Evolutionary conservation across 352 stramenopile species (phyloP).

Genomic region (Globisporangium irregulare): DNA sequence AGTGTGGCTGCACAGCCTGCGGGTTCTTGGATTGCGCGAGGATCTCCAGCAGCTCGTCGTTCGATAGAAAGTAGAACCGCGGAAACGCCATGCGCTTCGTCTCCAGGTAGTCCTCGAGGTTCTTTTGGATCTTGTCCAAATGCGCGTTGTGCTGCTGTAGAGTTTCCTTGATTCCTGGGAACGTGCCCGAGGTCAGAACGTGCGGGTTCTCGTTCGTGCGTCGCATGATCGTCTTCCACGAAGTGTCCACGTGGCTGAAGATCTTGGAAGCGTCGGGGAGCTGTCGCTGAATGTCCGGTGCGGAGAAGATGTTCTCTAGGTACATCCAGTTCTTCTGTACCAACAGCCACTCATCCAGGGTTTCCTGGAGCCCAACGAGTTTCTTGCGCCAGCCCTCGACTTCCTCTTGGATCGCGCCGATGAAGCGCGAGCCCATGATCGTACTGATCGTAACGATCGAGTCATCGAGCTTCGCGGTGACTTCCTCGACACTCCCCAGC

Average conservation of each 20-base stretch:
- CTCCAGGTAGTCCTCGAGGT: conserved; percentile 91
- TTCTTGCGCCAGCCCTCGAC: conserved; percentile 88
- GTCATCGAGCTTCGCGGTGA: conserved; percentile 90
- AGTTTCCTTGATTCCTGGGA: conserved; percentile 80
- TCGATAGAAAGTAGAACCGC: conserved; percentile 95
- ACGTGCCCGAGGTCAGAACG: conserved; percentile 77
- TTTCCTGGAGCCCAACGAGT: conserved; percentile 81
- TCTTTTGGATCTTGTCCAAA: conserved; percentile 91
- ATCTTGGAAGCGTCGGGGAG: conserved; percentile 88
- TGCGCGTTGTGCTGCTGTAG: conserved; percentile 83
- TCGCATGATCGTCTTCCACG: conserved; percentile 91
- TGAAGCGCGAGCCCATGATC: conserved; percentile 90
- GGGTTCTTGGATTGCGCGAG: conserved; percentile 94
- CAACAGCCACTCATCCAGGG: conserved; percentile 85
- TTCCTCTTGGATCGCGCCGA: conserved; percentile 87
- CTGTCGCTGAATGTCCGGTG: conserved; percentile 90
- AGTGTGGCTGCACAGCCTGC: conserved; percentile 91
- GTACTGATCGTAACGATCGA: conserved; percentile 93
- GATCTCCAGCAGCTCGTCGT: conserved; percentile 95
- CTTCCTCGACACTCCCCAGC: conserved; percentile 89
- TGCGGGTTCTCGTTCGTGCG: conserved; percentile 84
- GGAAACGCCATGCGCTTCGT: conserved; percentile 92
- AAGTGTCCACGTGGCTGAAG: conserved; percentile 89
- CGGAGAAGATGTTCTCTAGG: conserved; percentile 85
- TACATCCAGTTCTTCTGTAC: conserved; percentile 91